Evolutionary conservation across 169 alveolate species (phyloP).

Genomic region (Plasmodium vivax): DNA sequence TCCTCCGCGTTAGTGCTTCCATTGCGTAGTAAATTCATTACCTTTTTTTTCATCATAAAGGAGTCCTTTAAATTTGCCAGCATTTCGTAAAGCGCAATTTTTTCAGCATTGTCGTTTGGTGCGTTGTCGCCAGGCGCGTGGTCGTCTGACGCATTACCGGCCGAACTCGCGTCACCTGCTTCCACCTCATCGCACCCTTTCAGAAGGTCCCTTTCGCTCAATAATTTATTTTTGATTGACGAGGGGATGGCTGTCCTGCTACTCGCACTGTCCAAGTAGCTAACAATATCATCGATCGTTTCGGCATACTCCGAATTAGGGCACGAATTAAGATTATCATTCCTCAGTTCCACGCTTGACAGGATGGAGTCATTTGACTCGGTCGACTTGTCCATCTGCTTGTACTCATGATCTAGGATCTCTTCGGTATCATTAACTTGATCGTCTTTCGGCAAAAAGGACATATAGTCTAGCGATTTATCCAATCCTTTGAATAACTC

Average conservation of each 20-base stretch:
- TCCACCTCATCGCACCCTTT: background rate
- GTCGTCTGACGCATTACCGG: background rate
- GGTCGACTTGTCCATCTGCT: conserved; percentile 7
- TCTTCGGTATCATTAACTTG: conserved; percentile 30
- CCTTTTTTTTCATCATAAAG: conserved; percentile 33
- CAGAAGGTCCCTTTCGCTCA: conserved; percentile 25
- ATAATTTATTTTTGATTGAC: conserved; percentile 22
- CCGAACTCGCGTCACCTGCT: background rate
- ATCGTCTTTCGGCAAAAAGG: conserved; percentile 63
- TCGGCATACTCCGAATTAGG: conserved; percentile 29
- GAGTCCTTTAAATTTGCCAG: conserved; percentile 36
- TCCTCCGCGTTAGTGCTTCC: background rate
- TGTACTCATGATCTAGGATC: conserved; percentile 43
- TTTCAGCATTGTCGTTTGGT: background rate
- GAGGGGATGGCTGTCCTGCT: conserved; percentile 1
- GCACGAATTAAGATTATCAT: background rate
- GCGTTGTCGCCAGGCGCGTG: background rate
- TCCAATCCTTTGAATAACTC: conserved; percentile 66
- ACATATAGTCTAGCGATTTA: conserved; percentile 28
- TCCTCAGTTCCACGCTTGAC: conserved; percentile 38
- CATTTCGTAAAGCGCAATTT: conserved; percentile 14
- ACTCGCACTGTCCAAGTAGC: conserved; percentile 9
- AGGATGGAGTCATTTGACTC: conserved; percentile 24
- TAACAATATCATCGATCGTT: conserved; percentile 46
- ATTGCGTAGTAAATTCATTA: background rate